A percentile compares a stretch with the other conserved stretches of the same genome.
These are phyloP conservation scores for Fusarium sp. DNA, from an alignment of 2,329 filamentous ascomycete genomes.

Conservation along the genomic window DNA sequence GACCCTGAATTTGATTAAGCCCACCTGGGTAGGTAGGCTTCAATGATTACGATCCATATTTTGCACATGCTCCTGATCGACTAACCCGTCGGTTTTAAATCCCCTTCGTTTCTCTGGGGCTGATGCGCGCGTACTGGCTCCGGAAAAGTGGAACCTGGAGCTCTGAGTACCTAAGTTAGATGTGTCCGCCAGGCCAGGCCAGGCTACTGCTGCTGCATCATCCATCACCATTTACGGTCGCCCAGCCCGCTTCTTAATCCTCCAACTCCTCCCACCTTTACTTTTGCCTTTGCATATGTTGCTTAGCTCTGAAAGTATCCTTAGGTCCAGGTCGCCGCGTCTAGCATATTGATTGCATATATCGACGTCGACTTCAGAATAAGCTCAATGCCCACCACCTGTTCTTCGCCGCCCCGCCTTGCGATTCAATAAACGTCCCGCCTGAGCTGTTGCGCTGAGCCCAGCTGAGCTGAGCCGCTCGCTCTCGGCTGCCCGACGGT, in stretches of 20 bases:
- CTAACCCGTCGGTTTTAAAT: neutral
- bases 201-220: constrained; percentile 45
- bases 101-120: neutral
- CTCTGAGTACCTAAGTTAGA: constrained; percentile 17
- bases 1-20: neutral
- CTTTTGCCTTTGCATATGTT: constrained; percentile 15
- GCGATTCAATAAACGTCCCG: constrained; percentile 30
- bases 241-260: constrained; percentile 31
- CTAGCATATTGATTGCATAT: neutral
- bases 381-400: constrained; percentile 32
- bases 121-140: constrained; percentile 4
- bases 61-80: neutral
- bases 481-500: constrained; percentile 30
- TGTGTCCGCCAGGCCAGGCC: constrained; percentile 30
- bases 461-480: constrained; percentile 31
- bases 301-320: neutral
- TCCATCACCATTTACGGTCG: constrained; percentile 29
- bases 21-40: neutral
- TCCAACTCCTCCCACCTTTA: constrained; percentile 25
- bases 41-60: neutral
- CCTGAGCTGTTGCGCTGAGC: constrained; percentile 30
- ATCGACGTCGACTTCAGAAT: neutral
- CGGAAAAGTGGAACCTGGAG: constrained; percentile 31
- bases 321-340: constrained; percentile 5
- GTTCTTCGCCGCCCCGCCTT: constrained; percentile 14